Conservation (phyloP, 495 filamentous ascomycete genomes). For the Tuber calosporum region DNA sequence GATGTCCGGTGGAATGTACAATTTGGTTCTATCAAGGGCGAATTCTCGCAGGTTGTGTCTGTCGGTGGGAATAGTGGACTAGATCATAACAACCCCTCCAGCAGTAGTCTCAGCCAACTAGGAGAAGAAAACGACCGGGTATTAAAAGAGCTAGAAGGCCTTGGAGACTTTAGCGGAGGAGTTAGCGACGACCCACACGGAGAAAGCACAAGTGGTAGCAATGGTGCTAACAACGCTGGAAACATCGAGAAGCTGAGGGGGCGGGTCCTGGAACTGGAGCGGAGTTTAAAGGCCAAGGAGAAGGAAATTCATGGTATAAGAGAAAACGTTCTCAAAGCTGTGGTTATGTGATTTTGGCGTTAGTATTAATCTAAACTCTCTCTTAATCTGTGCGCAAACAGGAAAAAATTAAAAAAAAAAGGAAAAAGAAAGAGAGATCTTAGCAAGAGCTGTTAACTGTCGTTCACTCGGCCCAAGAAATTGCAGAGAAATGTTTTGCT, state of each 20-base stretch:
- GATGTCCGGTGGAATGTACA: constrained; percentile 34
- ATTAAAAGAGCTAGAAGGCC: constrained; percentile 26
- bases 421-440: not conserved
- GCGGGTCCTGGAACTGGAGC: constrained; percentile 30
- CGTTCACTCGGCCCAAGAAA: not conserved
- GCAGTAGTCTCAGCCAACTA: constrained; percentile 21
- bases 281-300: constrained; percentile 33
- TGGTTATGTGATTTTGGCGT: constrained; percentile 17
- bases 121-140: constrained; percentile 29
- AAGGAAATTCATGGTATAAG: constrained; percentile 31
- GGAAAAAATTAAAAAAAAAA: not conserved
- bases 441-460: not conserved
- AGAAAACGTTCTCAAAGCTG: constrained; percentile 36
- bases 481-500: not conserved
- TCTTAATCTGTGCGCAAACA: not conserved
- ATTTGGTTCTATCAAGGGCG: constrained; percentile 35
- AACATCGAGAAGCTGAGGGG: constrained; percentile 35
- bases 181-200: constrained; percentile 6
- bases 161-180: constrained; percentile 23
- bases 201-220: constrained; percentile 5
- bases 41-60: constrained; percentile 36
- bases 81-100: constrained; percentile 13
- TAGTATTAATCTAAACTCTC: not conserved
- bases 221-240: constrained; percentile 1
- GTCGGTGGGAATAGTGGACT: constrained; percentile 13